Conservation (phyloP, 1,139 yeast genomes). For the Lodderomyces margitis region DNA sequence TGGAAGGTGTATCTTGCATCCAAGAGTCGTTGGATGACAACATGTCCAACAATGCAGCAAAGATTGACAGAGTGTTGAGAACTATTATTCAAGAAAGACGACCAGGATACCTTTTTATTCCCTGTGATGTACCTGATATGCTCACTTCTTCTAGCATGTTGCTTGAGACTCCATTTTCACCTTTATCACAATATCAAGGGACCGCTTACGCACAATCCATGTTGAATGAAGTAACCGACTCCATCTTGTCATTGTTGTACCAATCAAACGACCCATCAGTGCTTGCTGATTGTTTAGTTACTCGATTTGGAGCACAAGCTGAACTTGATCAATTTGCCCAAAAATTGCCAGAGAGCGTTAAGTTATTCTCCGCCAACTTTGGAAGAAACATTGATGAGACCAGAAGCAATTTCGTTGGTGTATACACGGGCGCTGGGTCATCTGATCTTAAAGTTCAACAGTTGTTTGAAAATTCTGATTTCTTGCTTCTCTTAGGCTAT, state of each 20-base stretch:
- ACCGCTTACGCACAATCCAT: constrained; percentile 13
- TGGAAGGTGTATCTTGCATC: constrained; percentile 56
- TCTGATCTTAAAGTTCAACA: constrained; percentile 20
- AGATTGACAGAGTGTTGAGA: constrained; percentile 61
- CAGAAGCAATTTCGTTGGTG: constrained; percentile 57
- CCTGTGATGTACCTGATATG: constrained; percentile 61
- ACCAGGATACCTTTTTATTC: constrained; percentile 81
- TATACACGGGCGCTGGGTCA: constrained; percentile 51
- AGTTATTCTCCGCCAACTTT: constrained; percentile 35
- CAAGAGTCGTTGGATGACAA: constrained; percentile 55
- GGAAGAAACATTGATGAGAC: constrained; percentile 65
- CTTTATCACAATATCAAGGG: constrained; percentile 23
- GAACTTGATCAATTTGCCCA: constrained; percentile 46
- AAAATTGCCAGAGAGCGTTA: constrained; percentile 26
- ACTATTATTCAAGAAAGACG: constrained; percentile 56
- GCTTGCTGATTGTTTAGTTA: constrained; percentile 63
- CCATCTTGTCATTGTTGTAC: constrained; percentile 51
- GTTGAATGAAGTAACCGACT: constrained; percentile 40
- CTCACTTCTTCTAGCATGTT: constrained; percentile 41
- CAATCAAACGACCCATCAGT: constrained; percentile 56
- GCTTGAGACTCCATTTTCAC: constrained; percentile 21
- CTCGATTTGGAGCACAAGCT: constrained; percentile 48
- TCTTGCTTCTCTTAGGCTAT: constrained; percentile 51
- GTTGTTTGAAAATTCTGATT: constrained; percentile 42
- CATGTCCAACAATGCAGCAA: constrained; percentile 42